Evolutionary conservation across 106 monocot genomes (phyloP).

Genomic region (Acorus gramineus): DNA sequence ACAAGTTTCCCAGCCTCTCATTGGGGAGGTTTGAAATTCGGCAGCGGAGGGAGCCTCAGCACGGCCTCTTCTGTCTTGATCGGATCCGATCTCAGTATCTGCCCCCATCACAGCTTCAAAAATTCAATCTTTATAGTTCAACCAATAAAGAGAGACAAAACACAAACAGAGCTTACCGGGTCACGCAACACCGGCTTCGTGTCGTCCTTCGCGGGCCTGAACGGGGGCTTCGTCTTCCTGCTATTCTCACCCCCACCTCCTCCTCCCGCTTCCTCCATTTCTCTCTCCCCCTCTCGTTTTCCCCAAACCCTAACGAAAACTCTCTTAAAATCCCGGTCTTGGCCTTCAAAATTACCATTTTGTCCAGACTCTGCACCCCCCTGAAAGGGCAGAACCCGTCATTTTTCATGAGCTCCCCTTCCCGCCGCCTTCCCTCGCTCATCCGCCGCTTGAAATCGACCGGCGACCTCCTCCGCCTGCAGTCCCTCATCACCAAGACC

Average conservation of each 20-base stretch:
- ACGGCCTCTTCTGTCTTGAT: conserved; percentile 85
- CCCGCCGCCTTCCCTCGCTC: conserved; percentile 12
- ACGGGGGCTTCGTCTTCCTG: conserved; percentile 41
- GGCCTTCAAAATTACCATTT: no score
- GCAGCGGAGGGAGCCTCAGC: conserved; percentile 62
- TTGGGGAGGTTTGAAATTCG: background rate
- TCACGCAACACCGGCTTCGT: conserved; percentile 82
- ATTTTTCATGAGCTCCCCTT: background rate
- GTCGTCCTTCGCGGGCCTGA: conserved; percentile 62
- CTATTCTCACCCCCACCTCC: background rate
- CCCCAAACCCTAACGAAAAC: no score
- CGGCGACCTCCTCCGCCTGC: conserved; percentile 16
- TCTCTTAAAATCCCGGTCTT: no score
- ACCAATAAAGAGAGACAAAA: background rate
- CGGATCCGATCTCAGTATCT: conserved; percentile 79
- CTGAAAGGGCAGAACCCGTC: no score
- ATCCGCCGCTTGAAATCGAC: conserved; percentile 6
- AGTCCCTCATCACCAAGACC: conserved; percentile 22
- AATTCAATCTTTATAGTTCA: background rate
- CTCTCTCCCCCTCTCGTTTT: conserved; percentile 2
- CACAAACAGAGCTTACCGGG: conserved; percentile 29
- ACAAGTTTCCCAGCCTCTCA: no score
- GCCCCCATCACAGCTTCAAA: background rate
- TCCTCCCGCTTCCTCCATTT: conserved; percentile 7
- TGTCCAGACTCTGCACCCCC: no score